Evolutionary conservation across 2,329 filamentous ascomycete species (phyloP).

Genomic region (Talaromyces sp.): DNA sequence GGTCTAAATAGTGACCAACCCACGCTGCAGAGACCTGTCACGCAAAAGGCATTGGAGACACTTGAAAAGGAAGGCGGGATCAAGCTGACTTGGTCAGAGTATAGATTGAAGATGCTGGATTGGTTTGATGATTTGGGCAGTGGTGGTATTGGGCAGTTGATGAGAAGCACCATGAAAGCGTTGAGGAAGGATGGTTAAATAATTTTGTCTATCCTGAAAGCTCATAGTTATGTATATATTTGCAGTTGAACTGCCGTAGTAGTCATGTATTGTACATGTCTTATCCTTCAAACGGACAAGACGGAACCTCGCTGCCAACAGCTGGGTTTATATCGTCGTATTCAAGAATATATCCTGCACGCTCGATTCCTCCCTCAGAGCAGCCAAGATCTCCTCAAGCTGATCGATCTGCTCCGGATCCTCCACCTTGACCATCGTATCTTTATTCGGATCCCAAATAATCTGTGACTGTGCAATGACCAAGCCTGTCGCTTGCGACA

Average conservation of each 20-base stretch:
- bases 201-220: not conserved
- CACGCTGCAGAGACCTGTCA: conserved; percentile 56
- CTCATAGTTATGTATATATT: not conserved
- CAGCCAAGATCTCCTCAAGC: conserved; percentile 57
- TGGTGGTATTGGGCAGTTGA: conserved; percentile 64
- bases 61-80: conserved; percentile 65
- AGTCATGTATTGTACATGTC: not conserved
- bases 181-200: conserved; percentile 51
- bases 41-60: conserved; percentile 61
- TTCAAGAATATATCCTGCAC: conserved; percentile 82
- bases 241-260: not conserved
- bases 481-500: conserved; percentile 63
- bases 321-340: conserved; percentile 25
- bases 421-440: conserved; percentile 66
- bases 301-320: not conserved
- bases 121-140: conserved; percentile 64
- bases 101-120: conserved; percentile 67
- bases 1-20: conserved; percentile 21
- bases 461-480: conserved; percentile 74
- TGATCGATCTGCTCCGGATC: conserved; percentile 54
- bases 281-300: not conserved
- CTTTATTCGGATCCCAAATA: conserved; percentile 78
- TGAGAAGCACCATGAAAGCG: conserved; percentile 79
- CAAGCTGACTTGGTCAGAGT: conserved; percentile 67
- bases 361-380: conserved; percentile 62